These are phyloP conservation scores for Leccinum angustisporum DNA, from an alignment of 1,284 basidiomycete genomes.

Conservation along the genomic window DNA sequence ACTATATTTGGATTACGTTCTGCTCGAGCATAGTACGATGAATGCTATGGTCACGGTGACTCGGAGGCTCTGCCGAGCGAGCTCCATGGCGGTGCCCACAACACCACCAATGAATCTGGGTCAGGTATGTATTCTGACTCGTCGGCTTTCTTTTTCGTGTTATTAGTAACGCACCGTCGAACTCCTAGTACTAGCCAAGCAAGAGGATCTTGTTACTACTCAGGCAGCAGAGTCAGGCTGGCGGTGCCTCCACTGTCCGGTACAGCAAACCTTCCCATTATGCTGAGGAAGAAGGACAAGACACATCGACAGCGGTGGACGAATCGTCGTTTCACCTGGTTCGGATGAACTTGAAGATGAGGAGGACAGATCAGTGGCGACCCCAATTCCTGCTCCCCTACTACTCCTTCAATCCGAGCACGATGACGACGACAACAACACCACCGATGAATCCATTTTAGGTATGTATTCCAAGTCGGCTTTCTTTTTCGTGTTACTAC, in stretches of 20 bases:
- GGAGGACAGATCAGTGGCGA: constrained; percentile 11
- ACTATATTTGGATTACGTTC: constrained; percentile 28
- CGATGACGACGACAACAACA: neutral
- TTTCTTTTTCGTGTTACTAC: neutral
- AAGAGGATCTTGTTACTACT: no score
- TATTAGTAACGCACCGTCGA: no score
- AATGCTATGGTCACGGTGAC: constrained; percentile 30
- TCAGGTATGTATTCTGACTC: no score
- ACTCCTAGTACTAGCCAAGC: no score
- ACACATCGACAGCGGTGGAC: constrained; percentile 18
- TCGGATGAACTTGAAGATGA: constrained; percentile 18
- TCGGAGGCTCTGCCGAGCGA: constrained; percentile 33
- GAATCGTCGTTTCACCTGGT: constrained; percentile 18
- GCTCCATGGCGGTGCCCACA: no score
- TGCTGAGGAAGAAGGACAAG: constrained; percentile 24
- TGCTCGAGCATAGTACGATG: constrained; percentile 34
- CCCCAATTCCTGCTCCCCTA: constrained; percentile 14
- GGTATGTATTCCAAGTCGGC: constrained; percentile 11
- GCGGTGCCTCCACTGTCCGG: constrained; percentile 13
- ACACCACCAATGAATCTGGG: no score
- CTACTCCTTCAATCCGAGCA: constrained; percentile 9
- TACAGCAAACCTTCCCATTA: constrained; percentile 21
- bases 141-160: no score
- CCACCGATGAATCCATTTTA: neutral
- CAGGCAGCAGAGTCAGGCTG: no score